phyloP scores from a whole-genome alignment of 2,329 filamentous ascomycete species.

The Septoria linicola region DNA sequence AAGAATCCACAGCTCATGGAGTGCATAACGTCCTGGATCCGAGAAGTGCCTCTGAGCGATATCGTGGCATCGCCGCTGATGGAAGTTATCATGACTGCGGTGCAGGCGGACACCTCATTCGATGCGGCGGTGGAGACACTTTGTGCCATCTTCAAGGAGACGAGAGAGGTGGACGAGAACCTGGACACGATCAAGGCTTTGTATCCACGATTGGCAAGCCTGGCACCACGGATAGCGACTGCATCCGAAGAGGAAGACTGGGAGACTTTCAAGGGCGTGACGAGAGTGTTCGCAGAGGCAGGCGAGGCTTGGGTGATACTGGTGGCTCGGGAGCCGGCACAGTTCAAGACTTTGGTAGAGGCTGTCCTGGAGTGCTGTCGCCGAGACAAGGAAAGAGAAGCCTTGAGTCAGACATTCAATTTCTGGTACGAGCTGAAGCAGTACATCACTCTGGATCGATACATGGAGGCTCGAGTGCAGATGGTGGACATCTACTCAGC shows the following conservation, averaged over 20 bases:
- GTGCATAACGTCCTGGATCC: slow-evolving; percentile 94
- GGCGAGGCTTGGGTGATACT: slow-evolving; percentile 93
- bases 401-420: slow-evolving; percentile 87
- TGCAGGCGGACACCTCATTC: slow-evolving; percentile 74
- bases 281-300: slow-evolving; percentile 86
- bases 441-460: slow-evolving; percentile 86
- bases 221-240: slow-evolving; percentile 73
- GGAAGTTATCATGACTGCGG: slow-evolving; percentile 73
- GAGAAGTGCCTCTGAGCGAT: slow-evolving; percentile 81
- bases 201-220: slow-evolving; percentile 74
- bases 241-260: slow-evolving; percentile 77
- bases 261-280: slow-evolving; percentile 83
- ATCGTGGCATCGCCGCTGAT: slow-evolving; percentile 85
- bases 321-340: slow-evolving; percentile 76
- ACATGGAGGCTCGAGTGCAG: slow-evolving; percentile 74
- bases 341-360: slow-evolving; percentile 84
- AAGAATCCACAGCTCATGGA: slow-evolving; percentile 89
- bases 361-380: slow-evolving; percentile 88
- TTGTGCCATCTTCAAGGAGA: slow-evolving; percentile 88
- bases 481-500: slow-evolving; percentile 81
- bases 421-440: slow-evolving; percentile 99
- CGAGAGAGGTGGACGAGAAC: slow-evolving; percentile 88
- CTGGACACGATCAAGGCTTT: slow-evolving; percentile 76
- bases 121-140: slow-evolving; percentile 89
- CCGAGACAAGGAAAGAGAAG: slow-evolving; percentile 83